A percentile compares a stretch with the other conserved stretches of the same genome.
Evolutionary conservation across 2,329 filamentous ascomycete species (phyloP).

Genomic region (Colletotrichum sp.): DNA sequence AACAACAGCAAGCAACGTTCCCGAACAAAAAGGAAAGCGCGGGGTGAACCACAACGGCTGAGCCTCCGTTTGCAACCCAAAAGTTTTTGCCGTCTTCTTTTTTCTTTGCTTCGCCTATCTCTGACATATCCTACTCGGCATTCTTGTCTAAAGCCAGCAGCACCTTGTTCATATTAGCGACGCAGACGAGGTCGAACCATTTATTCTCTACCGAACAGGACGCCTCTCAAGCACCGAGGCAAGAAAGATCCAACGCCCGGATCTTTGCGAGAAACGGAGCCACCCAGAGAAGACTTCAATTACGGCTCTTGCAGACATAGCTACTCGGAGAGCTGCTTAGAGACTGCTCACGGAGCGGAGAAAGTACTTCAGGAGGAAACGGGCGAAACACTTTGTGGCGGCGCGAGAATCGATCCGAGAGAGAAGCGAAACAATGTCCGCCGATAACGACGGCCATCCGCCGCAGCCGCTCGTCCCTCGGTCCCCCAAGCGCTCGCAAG

Average conservation of each 20-base stretch:
- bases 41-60: neutral
- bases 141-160: neutral
- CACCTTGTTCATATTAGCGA: neutral
- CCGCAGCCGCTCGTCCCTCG: neutral
- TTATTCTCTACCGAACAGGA: neutral
- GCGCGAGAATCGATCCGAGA: neutral
- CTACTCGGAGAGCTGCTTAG: neutral
- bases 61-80: neutral
- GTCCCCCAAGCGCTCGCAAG: slow-evolving; percentile 9
- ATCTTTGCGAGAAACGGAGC: neutral
- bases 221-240: neutral
- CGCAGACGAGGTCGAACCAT: neutral
- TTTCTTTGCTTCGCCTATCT: neutral
- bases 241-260: neutral
- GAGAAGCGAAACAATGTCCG: neutral
- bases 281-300: neutral
- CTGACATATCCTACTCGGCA: neutral
- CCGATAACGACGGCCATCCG: neutral
- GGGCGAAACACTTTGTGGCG: neutral
- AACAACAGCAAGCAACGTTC: neutral
- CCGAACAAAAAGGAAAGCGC: neutral
- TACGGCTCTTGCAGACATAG: neutral
- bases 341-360: neutral
- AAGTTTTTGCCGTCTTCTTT: neutral
- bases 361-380: neutral